These are phyloP conservation scores for Macrophomina tecta DNA, from an alignment of 2,329 filamentous ascomycete species.

Conservation along the genomic window DNA sequence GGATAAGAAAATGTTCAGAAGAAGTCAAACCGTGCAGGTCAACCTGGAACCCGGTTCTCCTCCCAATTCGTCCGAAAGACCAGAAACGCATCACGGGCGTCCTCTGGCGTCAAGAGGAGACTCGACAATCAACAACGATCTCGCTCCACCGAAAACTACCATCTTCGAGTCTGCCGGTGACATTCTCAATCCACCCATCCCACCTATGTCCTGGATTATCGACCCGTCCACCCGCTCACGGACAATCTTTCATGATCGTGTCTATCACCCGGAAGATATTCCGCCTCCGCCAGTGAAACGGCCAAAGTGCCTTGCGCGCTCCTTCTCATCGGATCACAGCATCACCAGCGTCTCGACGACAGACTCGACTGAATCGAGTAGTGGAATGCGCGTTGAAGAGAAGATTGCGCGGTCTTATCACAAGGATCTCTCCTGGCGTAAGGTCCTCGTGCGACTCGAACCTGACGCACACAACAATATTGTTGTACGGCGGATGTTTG, in stretches of 20 bases:
- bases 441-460: constrained; percentile 92
- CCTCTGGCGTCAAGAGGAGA: constrained; percentile 33
- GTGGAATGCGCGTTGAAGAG: constrained; percentile 89
- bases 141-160: constrained; percentile 84
- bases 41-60: constrained; percentile 35
- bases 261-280: constrained; percentile 94
- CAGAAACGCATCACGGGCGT: neutral
- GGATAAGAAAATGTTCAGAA: constrained; percentile 63
- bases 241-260: constrained; percentile 94
- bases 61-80: neutral
- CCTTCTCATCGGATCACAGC: constrained; percentile 48
- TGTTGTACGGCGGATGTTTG: constrained; percentile 93
- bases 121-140: constrained; percentile 55
- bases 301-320: constrained; percentile 38
- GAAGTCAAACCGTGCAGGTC: constrained; percentile 74
- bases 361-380: constrained; percentile 35
- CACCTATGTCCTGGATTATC: constrained; percentile 79
- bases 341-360: constrained; percentile 25
- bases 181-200: constrained; percentile 86
- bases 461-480: constrained; percentile 99
- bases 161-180: constrained; percentile 96
- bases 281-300: constrained; percentile 72
- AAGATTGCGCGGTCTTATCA: constrained; percentile 98
- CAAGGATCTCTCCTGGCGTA: constrained; percentile 88
- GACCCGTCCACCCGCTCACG: constrained; percentile 81